These are phyloP conservation scores for Trichomonas gallinae DNA, from an alignment of 208 protist genomes.

Conservation along the genomic window DNA sequence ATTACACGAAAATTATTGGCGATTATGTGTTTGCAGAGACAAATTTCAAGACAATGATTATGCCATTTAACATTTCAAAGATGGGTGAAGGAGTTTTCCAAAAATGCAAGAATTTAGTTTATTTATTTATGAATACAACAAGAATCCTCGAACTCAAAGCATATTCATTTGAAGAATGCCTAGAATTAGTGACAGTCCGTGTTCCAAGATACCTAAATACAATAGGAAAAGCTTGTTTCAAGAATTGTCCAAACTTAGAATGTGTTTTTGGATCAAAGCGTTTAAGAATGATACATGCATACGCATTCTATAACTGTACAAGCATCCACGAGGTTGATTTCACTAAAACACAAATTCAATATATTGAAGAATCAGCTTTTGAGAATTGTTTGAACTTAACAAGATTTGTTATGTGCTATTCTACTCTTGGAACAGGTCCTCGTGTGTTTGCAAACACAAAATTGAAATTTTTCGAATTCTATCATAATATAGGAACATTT, in stretches of 20 bases:
- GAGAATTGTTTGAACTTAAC: background rate
- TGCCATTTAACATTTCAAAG: background rate
- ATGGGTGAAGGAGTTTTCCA: background rate
- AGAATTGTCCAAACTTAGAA: background rate
- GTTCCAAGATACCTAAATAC: background rate
- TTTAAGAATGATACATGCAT: background rate
- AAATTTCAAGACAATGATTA: background rate
- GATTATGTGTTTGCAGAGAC: background rate
- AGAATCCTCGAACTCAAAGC: background rate
- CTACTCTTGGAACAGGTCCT: background rate
- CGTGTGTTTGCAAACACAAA: background rate
- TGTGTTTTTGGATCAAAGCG: background rate
- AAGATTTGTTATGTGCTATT: background rate
- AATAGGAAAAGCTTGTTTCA: background rate
- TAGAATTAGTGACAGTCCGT: background rate
- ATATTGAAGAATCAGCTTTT: background rate
- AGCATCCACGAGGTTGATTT: background rate
- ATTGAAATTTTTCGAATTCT: background rate
- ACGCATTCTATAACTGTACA: background rate
- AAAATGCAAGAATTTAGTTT: background rate
- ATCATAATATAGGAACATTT: background rate
- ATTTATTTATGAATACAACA: background rate
- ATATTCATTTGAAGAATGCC: background rate
- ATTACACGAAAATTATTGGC: background rate
- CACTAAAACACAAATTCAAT: background rate